Evolutionary conservation across 768 basidiomycete species (phyloP), one percentile per base, ranked within the genome.

Genomic region (Tylopilus balloui): DNA sequence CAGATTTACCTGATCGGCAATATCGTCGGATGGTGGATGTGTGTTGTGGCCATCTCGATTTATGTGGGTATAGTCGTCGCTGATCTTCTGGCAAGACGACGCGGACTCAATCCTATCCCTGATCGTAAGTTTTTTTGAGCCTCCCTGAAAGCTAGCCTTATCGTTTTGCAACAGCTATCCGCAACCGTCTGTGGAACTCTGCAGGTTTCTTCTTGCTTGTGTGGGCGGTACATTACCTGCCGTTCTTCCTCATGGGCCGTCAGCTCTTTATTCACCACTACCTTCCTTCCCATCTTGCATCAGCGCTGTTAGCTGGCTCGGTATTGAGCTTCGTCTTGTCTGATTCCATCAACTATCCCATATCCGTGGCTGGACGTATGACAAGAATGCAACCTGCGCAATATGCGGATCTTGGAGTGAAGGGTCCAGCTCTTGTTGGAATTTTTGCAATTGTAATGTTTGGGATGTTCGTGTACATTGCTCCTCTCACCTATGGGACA

Each of bases 1-100:
- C 96, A 99, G 68, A 93, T 99, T 45, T 99, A 99, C 70, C 76
- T 98, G 51, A 89, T 94, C 59, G 96, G 96, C 21, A 99, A 99
- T 68, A 67, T 96, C 42, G 67, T 92, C 55, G 89, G 91, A 12
- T 98, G 94, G 93, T 97, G 94, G 92, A 78, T 86, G 2, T 92
- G 91, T 68, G 84, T 89, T 32, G 75, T 94, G 27, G 84, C 88
- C 1, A 68, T 98, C 42, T 87, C 86, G 3, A 82, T 98, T 37
- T 96, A 88, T 63, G 74, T 93, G 48, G 96, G 96, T 25, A 85
- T 99, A 46, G 72, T 96, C 42, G 83, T 82, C 19, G 95, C 95
- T 19, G 95, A 98, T 66, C 73, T 92, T 51, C 66, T 99, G 44
- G 93, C 93, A 19, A 80, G 93, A 50, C 78, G 92, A 52, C 78